phyloP scores from a whole-genome alignment of 179 eudicot genomes.

The Silene noctiflora region DNA sequence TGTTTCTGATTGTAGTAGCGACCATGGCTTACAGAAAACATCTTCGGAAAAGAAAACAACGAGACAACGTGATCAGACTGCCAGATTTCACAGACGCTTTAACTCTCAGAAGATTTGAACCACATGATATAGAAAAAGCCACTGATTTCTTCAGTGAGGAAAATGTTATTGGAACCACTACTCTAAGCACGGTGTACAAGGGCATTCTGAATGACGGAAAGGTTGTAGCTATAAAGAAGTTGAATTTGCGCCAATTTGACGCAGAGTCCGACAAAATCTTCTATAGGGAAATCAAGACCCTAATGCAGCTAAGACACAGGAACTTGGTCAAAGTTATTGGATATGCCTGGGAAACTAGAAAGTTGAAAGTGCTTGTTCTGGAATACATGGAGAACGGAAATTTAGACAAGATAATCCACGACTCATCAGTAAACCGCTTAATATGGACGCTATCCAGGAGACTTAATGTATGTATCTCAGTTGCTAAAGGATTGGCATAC shows the following conservation, averaged over 20 bases:
- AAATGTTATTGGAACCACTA: not conserved
- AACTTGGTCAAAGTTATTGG: not conserved
- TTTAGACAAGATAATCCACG: not conserved
- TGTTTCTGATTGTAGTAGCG: not conserved
- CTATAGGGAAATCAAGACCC: not conserved
- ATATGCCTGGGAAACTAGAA: not conserved
- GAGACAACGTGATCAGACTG: not conserved
- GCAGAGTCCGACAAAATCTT: not conserved
- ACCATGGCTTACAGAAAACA: not conserved
- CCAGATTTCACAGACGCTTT: not conserved
- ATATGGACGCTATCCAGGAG: not conserved
- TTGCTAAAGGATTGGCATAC: not conserved
- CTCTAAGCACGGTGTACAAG: not conserved
- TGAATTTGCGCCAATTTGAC: not conserved
- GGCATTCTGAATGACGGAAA: not conserved
- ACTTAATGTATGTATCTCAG: not conserved
- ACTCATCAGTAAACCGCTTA: not conserved
- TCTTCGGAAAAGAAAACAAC: not conserved
- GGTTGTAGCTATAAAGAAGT: not conserved
- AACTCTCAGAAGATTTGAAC: not conserved
- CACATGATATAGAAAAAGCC: not conserved
- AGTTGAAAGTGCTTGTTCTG: not conserved
- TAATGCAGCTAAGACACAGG: constrained; percentile 1
- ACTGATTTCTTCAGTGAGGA: constrained; percentile 1
- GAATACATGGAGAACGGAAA: not conserved